phyloP scores from a whole-genome alignment of 78 protist species.

The Dictyostelium purpureum region DNA sequence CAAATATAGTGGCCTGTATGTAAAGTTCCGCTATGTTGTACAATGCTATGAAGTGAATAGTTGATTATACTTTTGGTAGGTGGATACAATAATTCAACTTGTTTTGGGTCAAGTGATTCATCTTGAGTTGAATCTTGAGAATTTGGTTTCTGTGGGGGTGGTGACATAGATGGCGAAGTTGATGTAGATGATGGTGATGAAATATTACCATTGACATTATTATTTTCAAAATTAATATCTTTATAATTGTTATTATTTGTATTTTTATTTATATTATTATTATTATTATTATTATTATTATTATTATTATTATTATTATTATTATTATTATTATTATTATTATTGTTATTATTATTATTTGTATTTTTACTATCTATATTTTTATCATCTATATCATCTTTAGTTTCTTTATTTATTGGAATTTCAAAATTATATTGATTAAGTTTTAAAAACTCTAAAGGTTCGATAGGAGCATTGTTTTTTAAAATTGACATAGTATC shows the following conservation, averaged over 20 bases:
- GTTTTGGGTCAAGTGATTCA: no score
- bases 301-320: not conserved
- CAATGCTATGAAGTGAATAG: constrained; percentile 33
- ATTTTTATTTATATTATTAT: not conserved
- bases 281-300: not conserved
- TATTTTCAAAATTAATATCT: not conserved
- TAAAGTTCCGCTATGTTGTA: constrained; percentile 14
- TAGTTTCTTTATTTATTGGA: not conserved
- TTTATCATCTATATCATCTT: not conserved
- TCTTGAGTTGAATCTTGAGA: no score
- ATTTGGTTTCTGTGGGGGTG: no score
- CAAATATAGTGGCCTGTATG: constrained; percentile 49
- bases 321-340: not conserved
- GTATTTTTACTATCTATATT: not conserved
- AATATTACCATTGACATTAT: no score
- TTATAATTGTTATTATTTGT: constrained; percentile 15
- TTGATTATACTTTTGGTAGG: no score
- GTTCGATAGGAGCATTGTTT: not conserved
- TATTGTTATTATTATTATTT: not conserved
- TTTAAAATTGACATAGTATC: not conserved
- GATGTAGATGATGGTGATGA: not conserved
- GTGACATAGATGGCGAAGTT: no score
- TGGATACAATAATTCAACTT: no score
- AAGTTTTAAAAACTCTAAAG: not conserved
- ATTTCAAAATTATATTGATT: not conserved